A percentile compares a stretch with the other conserved stretches of the same genome.
Conservation (phyloP, 345 rosid genomes). For the rapeseed (Brassica napus) region DNA sequence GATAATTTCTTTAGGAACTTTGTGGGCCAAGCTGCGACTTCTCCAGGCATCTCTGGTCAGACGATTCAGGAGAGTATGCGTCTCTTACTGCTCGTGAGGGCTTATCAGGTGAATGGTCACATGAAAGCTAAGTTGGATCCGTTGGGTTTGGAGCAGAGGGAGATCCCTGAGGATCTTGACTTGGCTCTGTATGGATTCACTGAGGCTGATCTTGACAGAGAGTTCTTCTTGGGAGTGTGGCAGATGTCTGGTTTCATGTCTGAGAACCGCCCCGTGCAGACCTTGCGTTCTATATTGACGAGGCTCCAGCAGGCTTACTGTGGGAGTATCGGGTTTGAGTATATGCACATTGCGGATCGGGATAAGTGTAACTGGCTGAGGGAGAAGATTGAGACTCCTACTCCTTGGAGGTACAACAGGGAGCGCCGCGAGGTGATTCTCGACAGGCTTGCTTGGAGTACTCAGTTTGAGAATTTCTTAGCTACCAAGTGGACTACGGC, state of each 20-base stretch:
- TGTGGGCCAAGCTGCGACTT: slow-evolving; percentile 74
- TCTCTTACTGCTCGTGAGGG: slow-evolving; percentile 67
- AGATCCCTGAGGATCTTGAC: slow-evolving; percentile 73
- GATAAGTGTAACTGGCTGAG: slow-evolving; percentile 84
- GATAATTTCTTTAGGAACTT: slow-evolving; percentile 85
- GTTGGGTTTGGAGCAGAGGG: slow-evolving; percentile 62
- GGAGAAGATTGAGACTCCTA: slow-evolving; percentile 83
- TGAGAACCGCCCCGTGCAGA: slow-evolving; percentile 84
- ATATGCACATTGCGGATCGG: slow-evolving; percentile 80
- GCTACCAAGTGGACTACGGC: slow-evolving; percentile 88
- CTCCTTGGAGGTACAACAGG: slow-evolving; percentile 62
- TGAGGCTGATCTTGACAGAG: slow-evolving; percentile 83
- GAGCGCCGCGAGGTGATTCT: slow-evolving; percentile 80
- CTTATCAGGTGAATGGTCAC: slow-evolving; percentile 88
- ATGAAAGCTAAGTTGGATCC: slow-evolving; percentile 86
- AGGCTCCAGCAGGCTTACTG: slow-evolving; percentile 85
- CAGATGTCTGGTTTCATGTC: slow-evolving; percentile 81
- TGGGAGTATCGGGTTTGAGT: slow-evolving; percentile 78
- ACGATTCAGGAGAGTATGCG: slow-evolving; percentile 93
- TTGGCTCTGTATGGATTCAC: slow-evolving; percentile 70
- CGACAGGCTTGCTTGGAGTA: slow-evolving; percentile 79
- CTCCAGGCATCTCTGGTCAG: slow-evolving; percentile 83
- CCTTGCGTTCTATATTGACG: slow-evolving; percentile 73
- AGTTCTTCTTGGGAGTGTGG: slow-evolving; percentile 87
- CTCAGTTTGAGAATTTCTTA: slow-evolving; percentile 83